Evolutionary conservation across 257 asterid genomes (phyloP).

Genomic region (Solanum sejunctum): DNA sequence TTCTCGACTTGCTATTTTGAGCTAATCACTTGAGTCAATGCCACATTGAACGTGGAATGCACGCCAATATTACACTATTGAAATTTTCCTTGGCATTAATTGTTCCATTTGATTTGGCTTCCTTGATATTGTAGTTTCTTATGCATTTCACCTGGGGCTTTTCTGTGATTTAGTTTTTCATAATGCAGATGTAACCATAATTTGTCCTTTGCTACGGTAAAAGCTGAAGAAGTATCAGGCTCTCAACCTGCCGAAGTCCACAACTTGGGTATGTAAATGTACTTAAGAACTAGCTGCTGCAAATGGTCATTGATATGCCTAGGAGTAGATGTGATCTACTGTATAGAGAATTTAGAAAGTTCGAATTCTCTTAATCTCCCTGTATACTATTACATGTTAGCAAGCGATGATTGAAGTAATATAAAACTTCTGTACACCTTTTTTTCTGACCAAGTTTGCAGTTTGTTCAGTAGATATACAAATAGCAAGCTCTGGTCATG

Average conservation of each 20-base stretch:
- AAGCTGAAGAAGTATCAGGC: constrained; percentile 68
- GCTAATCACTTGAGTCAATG: neutral
- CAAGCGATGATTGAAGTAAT: neutral
- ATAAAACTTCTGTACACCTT: neutral
- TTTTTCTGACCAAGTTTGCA: neutral
- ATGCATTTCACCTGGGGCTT: neutral
- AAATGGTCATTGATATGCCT: neutral
- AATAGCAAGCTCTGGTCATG: neutral
- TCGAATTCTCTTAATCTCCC: neutral
- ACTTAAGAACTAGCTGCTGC: neutral
- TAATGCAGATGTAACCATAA: constrained; percentile 41
- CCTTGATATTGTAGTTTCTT: neutral
- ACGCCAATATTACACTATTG: neutral
- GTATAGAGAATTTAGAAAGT: neutral
- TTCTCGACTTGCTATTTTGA: neutral
- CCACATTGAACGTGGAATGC: neutral
- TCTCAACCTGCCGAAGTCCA: constrained; percentile 85
- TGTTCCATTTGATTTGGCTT: neutral
- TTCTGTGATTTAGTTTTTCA: neutral
- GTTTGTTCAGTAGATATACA: neutral
- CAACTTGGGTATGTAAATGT: constrained; percentile 49
- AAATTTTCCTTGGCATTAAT: neutral
- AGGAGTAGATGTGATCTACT: neutral
- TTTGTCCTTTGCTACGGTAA: constrained; percentile 61
- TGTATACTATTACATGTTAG: neutral